phyloP scores from a whole-genome alignment of 768 basidiomycete genomes.

The Postia placenta region DNA sequence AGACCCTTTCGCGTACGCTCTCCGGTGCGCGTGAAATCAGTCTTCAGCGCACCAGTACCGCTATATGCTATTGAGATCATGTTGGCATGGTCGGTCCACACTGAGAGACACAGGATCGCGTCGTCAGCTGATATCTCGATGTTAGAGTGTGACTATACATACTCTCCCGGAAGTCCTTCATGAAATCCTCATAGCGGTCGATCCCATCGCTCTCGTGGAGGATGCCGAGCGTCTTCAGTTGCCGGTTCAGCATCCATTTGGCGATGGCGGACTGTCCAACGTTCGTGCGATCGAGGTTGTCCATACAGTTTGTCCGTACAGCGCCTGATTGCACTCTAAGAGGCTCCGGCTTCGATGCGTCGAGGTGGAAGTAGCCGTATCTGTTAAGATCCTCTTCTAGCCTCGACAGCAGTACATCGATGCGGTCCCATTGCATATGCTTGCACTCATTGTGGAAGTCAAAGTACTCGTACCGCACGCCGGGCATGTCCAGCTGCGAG shows the following conservation, averaged over 20 bases:
- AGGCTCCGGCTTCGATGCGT: constrained; percentile 39
- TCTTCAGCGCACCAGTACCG: constrained; percentile 93
- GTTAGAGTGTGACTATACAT: too few relatives aligned
- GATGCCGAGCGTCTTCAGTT: constrained; percentile 70
- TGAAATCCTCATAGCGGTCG: constrained; percentile 77
- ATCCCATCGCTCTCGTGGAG: constrained; percentile 64
- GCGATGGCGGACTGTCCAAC: constrained; percentile 91
- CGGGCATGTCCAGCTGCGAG: constrained; percentile 50
- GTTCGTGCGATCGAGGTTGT: constrained; percentile 93
- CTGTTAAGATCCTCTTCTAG: constrained; percentile 62
- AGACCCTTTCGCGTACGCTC: constrained; percentile 76
- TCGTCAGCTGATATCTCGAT: too few relatives aligned
- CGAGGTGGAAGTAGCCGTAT: constrained; percentile 82
- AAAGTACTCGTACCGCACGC: constrained; percentile 88
- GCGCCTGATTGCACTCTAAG: constrained; percentile 64
- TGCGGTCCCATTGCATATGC: constrained; percentile 92
- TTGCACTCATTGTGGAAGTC: constrained; percentile 97
- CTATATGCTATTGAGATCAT: constrained; percentile 85
- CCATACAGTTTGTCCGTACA: constrained; percentile 97
- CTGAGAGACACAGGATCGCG: too few relatives aligned
- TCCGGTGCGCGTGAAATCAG: constrained; percentile 93
- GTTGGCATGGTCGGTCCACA: constrained; percentile 98
- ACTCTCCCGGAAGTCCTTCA: constrained; percentile 86
- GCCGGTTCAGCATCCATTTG: constrained; percentile 75
- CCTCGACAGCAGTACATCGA: constrained; percentile 73